Conservation (phyloP, 306 rosid species). For the Quercus variabilis region DNA sequence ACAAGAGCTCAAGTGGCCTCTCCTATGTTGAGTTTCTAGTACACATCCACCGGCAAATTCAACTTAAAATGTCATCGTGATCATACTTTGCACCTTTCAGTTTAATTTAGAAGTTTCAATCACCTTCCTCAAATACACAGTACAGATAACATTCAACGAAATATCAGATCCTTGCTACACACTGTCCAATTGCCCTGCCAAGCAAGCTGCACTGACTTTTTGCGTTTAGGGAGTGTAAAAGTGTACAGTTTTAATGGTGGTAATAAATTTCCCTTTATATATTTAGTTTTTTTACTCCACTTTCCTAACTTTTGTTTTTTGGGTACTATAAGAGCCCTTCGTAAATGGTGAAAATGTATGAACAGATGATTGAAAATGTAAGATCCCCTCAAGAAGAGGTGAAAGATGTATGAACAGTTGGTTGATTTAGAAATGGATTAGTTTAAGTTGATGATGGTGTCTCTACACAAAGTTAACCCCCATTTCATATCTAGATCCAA, state of each 20-base stretch:
- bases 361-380: background rate
- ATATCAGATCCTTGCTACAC: background rate
- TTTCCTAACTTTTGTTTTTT: background rate
- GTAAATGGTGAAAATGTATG: background rate
- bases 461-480: background rate
- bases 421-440: background rate
- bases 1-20: constrained; percentile 69
- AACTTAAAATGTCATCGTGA: constrained; percentile 72
- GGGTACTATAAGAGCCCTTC: background rate
- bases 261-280: too few species aligned
- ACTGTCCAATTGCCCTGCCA: background rate
- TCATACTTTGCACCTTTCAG: background rate
- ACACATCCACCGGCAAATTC: constrained; percentile 92
- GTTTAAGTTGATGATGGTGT: background rate
- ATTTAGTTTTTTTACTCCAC: background rate
- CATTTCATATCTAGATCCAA: background rate
- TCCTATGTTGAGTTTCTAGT: constrained; percentile 91
- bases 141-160: background rate
- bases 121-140: background rate
- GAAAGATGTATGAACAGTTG: too few species aligned
- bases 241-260: background rate
- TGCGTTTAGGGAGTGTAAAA: background rate
- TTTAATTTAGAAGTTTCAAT: background rate
- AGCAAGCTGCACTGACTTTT: background rate
- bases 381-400: too few species aligned